Evolutionary conservation across 2,329 filamentous ascomycete species (phyloP).

Genomic region (Colletotrichum karsti): DNA sequence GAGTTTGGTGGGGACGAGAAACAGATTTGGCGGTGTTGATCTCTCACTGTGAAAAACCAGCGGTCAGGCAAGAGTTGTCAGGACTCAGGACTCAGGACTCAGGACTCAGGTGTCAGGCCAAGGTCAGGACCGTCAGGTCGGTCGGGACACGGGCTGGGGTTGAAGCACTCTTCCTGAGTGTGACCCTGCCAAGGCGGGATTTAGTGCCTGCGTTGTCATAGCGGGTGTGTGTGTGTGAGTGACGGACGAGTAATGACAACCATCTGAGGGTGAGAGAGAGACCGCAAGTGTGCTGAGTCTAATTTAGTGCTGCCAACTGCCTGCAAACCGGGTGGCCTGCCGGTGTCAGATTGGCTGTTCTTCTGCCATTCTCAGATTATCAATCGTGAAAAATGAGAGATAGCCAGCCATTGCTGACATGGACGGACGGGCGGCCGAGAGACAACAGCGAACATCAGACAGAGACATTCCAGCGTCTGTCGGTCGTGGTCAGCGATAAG

Average conservation of each 20-base stretch:
- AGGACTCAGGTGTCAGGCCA: neutral
- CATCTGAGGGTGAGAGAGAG: neutral
- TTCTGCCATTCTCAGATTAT: neutral
- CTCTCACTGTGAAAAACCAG: neutral
- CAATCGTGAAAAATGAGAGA: neutral
- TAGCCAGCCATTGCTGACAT: neutral
- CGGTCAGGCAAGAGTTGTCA: neutral
- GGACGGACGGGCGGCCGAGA: neutral
- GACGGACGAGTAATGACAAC: neutral
- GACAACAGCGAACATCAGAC: conserved; percentile 11
- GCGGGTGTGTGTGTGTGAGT: neutral
- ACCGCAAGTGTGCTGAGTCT: neutral
- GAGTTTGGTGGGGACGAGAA: no score
- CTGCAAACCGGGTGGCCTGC: conserved; percentile 1
- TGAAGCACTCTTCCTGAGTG: neutral
- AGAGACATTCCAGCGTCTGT: conserved; percentile 13
- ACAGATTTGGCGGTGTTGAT: no score
- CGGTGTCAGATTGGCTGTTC: neutral
- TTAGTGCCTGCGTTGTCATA: conserved; percentile 13
- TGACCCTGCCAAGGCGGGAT: conserved; percentile 29
- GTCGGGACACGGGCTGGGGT: neutral
- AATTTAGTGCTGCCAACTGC: neutral
- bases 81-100: neutral
- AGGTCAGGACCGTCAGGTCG: no score
- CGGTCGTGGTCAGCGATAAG: conserved; percentile 7